Evolutionary conservation across 768 basidiomycete species (phyloP).

Genomic region (Hericium coralloides): DNA sequence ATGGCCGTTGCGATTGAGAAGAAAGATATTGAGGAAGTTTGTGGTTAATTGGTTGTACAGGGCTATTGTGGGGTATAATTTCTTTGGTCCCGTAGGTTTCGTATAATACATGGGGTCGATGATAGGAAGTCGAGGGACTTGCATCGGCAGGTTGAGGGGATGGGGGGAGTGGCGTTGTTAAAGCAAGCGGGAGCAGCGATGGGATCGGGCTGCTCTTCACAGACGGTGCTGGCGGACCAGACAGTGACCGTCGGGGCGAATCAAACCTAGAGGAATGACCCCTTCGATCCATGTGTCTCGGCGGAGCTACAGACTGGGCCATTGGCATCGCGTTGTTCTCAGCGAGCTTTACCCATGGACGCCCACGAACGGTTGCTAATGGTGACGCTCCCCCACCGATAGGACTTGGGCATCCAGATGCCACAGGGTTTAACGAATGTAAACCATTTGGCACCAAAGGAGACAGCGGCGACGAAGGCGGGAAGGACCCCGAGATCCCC

Average conservation of each 20-base stretch:
- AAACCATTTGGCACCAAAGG: background rate
- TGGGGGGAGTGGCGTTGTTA: conserved; percentile 11
- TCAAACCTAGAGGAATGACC: conserved; percentile 20
- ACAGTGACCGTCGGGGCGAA: conserved; percentile 25
- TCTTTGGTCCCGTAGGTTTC: conserved; percentile 9
- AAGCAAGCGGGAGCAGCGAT: conserved; percentile 4
- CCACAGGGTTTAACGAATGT: background rate
- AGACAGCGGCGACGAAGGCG: conserved; percentile 6
- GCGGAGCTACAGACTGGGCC: conserved; percentile 2
- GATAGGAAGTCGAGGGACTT: background rate
- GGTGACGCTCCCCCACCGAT: background rate
- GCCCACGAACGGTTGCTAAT: background rate
- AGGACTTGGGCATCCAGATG: background rate
- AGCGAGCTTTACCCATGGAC: background rate
- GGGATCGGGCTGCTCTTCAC: conserved; percentile 2
- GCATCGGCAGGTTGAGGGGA: conserved; percentile 5
- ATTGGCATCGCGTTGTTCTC: background rate
- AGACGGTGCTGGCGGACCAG: conserved; percentile 19
- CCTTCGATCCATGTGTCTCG: conserved; percentile 11
- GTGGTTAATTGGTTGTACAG: conserved; percentile 8
- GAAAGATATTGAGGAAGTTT: background rate
- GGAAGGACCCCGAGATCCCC: conserved; percentile 6
- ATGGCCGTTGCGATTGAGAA: background rate
- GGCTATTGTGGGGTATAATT: conserved; percentile 5
- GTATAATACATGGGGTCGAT: conserved; percentile 12